A percentile compares a stretch with the other conserved stretches of the same genome.
Conservation (phyloP, 129 eudicot genomes). For the Centella asiatica region DNA sequence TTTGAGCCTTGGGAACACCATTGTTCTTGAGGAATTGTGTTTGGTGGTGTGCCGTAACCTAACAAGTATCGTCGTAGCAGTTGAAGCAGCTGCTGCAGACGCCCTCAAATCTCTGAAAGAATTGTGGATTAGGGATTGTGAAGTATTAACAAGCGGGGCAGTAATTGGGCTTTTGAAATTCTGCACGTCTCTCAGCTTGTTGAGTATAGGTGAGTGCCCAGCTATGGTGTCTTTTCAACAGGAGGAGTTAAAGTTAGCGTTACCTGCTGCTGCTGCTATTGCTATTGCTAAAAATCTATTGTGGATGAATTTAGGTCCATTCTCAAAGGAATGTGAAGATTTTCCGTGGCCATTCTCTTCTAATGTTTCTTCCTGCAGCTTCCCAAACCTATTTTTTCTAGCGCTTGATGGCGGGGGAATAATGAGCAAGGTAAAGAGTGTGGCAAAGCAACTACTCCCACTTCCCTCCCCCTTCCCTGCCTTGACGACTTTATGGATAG, state of each 20-base stretch:
- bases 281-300: background rate
- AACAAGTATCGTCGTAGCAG: background rate
- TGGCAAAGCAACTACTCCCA: background rate
- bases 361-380: too few species aligned
- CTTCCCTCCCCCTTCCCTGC: background rate
- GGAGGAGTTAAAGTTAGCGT: too few species aligned
- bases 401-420: background rate
- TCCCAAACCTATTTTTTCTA: background rate
- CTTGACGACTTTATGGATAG: background rate
- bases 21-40: background rate
- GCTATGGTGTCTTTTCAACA: background rate
- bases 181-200: background rate
- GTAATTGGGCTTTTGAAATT: background rate
- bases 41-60: background rate
- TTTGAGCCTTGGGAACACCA: background rate
- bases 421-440: background rate
- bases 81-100: background rate
- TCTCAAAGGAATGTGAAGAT: background rate
- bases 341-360: background rate
- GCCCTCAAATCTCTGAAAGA: too few species aligned
- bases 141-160: too few species aligned
- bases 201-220: too few species aligned
- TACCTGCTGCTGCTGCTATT: background rate
- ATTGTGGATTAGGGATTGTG: background rate
- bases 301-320: background rate